Conservation (phyloP, 1,139 yeast genomes). For the Ogataea hybrid region DNA sequence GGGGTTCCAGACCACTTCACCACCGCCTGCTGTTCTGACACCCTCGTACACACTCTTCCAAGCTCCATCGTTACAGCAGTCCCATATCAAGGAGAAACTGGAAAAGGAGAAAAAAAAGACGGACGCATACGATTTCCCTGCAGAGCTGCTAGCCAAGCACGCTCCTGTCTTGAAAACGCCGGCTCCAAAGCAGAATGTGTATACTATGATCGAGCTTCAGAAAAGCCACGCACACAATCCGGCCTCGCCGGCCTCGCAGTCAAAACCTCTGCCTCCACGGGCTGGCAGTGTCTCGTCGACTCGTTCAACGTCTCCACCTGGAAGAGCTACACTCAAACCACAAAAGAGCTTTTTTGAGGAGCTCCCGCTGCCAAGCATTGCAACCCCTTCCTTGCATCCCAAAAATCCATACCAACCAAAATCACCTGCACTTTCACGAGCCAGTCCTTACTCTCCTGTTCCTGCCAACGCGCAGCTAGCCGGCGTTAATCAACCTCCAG, state of each 20-base stretch:
- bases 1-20: neutral
- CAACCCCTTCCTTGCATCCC: slow-evolving; percentile 11
- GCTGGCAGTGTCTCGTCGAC: slow-evolving; percentile 1
- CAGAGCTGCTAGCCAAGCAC: slow-evolving; percentile 47
- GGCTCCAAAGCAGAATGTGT: slow-evolving; percentile 29
- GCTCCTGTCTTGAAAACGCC: slow-evolving; percentile 35
- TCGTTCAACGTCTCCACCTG: slow-evolving; percentile 8
- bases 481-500: neutral
- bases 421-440: neutral
- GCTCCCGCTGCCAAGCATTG: slow-evolving; percentile 32
- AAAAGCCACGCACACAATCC: slow-evolving; percentile 8
- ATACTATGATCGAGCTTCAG: slow-evolving; percentile 25
- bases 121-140: slow-evolving; percentile 81
- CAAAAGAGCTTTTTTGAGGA: slow-evolving; percentile 49
- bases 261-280: slow-evolving; percentile 5
- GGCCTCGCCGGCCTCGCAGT: slow-evolving; percentile 6
- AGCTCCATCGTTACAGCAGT: neutral
- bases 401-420: slow-evolving; percentile 15
- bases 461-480: neutral
- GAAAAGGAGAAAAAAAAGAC: slow-evolving; percentile 53
- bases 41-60: neutral
- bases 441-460: slow-evolving; percentile 1
- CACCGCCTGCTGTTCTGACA: neutral
- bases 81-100: slow-evolving; percentile 28
- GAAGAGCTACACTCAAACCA: slow-evolving; percentile 6